Conservation (phyloP, 2,329 filamentous ascomycete genomes). For the Penicillium sp. region DNA sequence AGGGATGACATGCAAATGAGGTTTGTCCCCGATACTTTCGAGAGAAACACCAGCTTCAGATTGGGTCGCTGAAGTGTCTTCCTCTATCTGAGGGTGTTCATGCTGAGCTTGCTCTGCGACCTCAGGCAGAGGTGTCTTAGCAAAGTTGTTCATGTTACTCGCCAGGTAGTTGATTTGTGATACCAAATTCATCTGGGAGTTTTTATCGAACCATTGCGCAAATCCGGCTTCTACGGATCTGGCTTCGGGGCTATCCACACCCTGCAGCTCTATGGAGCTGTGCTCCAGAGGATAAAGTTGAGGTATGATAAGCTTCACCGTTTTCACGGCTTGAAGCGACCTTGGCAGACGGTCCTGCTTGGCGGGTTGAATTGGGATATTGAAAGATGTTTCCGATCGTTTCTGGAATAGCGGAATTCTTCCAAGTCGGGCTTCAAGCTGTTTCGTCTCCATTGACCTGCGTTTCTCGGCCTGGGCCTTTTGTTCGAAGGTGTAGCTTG, state of each 20-base stretch:
- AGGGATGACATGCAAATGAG: constrained; percentile 74
- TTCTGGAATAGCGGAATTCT: constrained; percentile 70
- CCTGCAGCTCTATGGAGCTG: constrained; percentile 69
- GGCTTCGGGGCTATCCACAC: constrained; percentile 65
- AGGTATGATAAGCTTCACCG: constrained; percentile 72
- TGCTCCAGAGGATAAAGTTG: constrained; percentile 73
- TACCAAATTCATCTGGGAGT: constrained; percentile 69
- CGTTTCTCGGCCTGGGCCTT: constrained; percentile 67
- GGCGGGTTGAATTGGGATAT: constrained; percentile 71
- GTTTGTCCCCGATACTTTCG: constrained; percentile 54
- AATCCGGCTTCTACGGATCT: constrained; percentile 71
- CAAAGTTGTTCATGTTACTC: constrained; percentile 72
- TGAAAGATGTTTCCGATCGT: constrained; percentile 72
- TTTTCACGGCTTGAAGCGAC: constrained; percentile 66
- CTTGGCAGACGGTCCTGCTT: constrained; percentile 66
- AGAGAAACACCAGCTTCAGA: constrained; percentile 10
- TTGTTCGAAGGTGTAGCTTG: constrained; percentile 64
- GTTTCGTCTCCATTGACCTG: constrained; percentile 70
- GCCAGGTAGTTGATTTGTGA: constrained; percentile 76
- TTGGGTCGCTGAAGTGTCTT: constrained; percentile 22
- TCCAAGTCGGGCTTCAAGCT: constrained; percentile 77
- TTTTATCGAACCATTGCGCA: constrained; percentile 61
- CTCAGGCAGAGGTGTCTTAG: constrained; percentile 57
- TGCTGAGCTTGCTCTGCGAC: constrained; percentile 22
- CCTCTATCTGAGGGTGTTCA: constrained; percentile 21